These are phyloP conservation scores for Skeletonema menzelii DNA, from an alignment of 108 stramenopile species.

Conservation along the genomic window DNA sequence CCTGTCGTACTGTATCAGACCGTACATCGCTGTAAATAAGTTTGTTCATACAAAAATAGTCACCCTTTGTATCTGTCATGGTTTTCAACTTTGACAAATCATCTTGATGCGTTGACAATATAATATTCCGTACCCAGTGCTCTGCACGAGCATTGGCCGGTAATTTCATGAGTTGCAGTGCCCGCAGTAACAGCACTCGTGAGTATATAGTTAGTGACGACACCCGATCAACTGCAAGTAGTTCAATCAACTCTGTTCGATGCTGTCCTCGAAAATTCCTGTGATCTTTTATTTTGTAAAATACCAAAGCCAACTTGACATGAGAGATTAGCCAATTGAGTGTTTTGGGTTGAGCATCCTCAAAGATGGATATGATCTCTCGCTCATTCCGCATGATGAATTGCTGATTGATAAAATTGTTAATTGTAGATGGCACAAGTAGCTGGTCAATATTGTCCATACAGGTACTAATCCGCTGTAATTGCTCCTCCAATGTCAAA, in stretches of 20 bases:
- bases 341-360: constrained; percentile 89
- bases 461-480: constrained; percentile 70
- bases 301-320: constrained; percentile 88
- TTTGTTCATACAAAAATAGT: constrained; percentile 92
- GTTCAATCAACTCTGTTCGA: constrained; percentile 84
- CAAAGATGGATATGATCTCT: constrained; percentile 90
- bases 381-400: constrained; percentile 86
- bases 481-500: constrained; percentile 69
- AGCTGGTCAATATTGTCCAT: constrained; percentile 87
- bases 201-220: constrained; percentile 73
- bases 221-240: constrained; percentile 85
- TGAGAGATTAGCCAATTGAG: constrained; percentile 92
- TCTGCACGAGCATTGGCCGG: constrained; percentile 87
- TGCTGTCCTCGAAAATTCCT: constrained; percentile 80
- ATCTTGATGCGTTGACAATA: constrained; percentile 89
- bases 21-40: constrained; percentile 95
- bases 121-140: constrained; percentile 91
- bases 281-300: constrained; percentile 98
- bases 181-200: constrained; percentile 79
- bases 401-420: constrained; percentile 87
- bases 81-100: constrained; percentile 94
- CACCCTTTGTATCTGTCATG: constrained; percentile 92
- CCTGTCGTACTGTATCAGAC: constrained; percentile 80
- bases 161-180: constrained; percentile 81
- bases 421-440: constrained; percentile 88